Base-by-base conservation (phyloP, 768 basidiomycete species). In the Neoboletus brunneissimus region DNA sequence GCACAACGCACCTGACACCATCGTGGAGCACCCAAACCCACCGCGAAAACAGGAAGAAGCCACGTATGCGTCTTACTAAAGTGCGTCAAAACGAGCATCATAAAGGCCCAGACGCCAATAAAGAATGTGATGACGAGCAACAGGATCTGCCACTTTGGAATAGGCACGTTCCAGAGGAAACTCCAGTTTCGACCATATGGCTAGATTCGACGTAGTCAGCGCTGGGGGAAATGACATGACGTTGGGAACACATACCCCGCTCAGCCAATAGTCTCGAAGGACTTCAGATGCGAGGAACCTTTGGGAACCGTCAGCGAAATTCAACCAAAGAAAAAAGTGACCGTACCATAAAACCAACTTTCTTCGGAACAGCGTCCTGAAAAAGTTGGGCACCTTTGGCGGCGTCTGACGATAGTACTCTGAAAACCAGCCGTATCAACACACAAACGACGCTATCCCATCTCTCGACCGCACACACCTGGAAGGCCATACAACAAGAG, bases 31-130 rank as follows among this genome's bases (percentile, higher is more conserved):
- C 94, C 94, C 52, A 97, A 81, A 66, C 94, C 94, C 48, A 97
- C 93, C 8, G 94, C 94, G 66, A 97, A 97, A 9, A 97, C 91
- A 45, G 94, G 92, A 40, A 97, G 76, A 20, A 97, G 76, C 94
- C 94, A 97, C 10, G 94, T 97, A 68, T 97, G 94, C 12, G 91
- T 90, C 73, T 95, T 96, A 66, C 89, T 90, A 75, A 94, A 87
- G 67, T 87, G 81, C 9, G 87, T 96, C 66, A 97, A 78, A 54
- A 94, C 73, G 51, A 80, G 66, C 67, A 97, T 75, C 77, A 90
- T 77, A 4, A 81, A 62, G 9, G 81, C 90, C 94, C 94, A 97
- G 42, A 97, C 82, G 53, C 83, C 85, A 57, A 97, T 73, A 73
- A 97, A 97, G 83, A 97, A 97, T 25, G 78, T 62, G 67, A 88